Evolutionary conservation across 2,329 filamentous ascomycete species (phyloP), one percentile per base, ranked within the genome.

Genomic region (Phyllosticta citrichinensis): DNA sequence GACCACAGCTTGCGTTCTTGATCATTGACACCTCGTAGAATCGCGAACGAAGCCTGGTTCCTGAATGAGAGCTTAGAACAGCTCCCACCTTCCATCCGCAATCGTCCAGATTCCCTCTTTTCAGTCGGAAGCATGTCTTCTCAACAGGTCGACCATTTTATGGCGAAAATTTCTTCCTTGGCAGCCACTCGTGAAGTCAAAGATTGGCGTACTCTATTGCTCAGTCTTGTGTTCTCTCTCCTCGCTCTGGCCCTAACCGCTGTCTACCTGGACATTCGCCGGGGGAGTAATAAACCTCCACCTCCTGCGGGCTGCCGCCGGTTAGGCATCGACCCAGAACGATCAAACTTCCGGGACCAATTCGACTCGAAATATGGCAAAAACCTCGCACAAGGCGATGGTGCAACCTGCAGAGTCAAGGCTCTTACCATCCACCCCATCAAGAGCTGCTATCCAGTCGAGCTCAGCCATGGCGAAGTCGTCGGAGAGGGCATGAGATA

Each of bases 381-480:
- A 57, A 11, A 63, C 33, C 40, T 47, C 17, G 14, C 40, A 19
- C 40, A 47, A 47, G 14, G 66, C 61, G 54, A 53, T 9, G 56
- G 52, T 12, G 40, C 61, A 11, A 22, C 35, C 19, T 71, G 69
- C 75, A 77, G 59, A 66, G 75, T 87, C 55, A 86, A 90, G 71
- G 88, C 87, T 60, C 77, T 96, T 57, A 87, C 86, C 75, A 81
- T 91, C 63, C 93, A 94, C 72, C 91, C 92, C 0, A 76, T 96
- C 71, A 93, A 95, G 75, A 90, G 88, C 61, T 96, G 91, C 71
- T 79, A 77, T 61, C 88, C 87, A 27, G 84, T 96, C 60, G 89
- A 94, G 74, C 74, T 96, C 55, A 75, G 82, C 57, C 76, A 80
- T 63, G 83, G 83, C 63, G 81, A 83, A 59, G 80, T 94, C 17